Conservation (phyloP, 768 basidiomycete species). For the Leucosporidium yakuticum region DNA sequence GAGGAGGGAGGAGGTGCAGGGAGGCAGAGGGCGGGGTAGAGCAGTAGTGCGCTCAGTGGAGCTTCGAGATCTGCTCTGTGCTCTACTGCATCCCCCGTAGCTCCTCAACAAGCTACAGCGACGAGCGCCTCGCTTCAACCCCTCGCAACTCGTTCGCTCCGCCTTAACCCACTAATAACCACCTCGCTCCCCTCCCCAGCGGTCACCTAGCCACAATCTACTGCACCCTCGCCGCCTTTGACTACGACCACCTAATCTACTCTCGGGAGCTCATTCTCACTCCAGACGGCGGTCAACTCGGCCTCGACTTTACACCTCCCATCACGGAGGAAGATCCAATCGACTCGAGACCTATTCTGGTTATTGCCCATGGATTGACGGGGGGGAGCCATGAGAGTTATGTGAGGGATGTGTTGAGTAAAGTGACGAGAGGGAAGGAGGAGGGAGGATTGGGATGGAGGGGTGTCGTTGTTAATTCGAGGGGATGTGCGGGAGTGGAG, state of each 20-base stretch:
- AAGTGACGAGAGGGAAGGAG: slow-evolving; percentile 61
- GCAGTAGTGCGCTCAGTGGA: background rate
- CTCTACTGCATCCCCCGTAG: too few relatives aligned
- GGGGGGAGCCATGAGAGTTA: slow-evolving; percentile 65
- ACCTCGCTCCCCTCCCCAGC: background rate
- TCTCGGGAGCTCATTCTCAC: slow-evolving; percentile 44
- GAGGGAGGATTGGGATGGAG: slow-evolving; percentile 87
- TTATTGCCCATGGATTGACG: slow-evolving; percentile 45
- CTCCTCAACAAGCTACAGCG: too few relatives aligned
- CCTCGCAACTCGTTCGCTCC: background rate
- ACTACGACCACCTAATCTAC: slow-evolving; percentile 29
- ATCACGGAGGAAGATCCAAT: slow-evolving; percentile 39
- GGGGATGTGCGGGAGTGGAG: slow-evolving; percentile 87
- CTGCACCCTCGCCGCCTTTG: slow-evolving; percentile 19
- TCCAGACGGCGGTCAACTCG: slow-evolving; percentile 48
- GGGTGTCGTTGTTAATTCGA: slow-evolving; percentile 82
- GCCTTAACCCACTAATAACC: background rate
- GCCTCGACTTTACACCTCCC: slow-evolving; percentile 42
- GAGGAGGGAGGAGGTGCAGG: background rate
- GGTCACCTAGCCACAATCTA: slow-evolving; percentile 28
- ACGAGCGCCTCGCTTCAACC: too few relatives aligned
- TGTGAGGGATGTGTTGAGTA: slow-evolving; percentile 71
- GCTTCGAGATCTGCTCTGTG: too few relatives aligned
- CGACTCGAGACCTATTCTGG: slow-evolving; percentile 47
- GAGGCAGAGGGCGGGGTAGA: background rate